Evolutionary conservation across 2,329 filamentous ascomycete species (phyloP), one percentile per base, ranked within the genome.

Genomic region (Ophiosphaerella narmari): DNA sequence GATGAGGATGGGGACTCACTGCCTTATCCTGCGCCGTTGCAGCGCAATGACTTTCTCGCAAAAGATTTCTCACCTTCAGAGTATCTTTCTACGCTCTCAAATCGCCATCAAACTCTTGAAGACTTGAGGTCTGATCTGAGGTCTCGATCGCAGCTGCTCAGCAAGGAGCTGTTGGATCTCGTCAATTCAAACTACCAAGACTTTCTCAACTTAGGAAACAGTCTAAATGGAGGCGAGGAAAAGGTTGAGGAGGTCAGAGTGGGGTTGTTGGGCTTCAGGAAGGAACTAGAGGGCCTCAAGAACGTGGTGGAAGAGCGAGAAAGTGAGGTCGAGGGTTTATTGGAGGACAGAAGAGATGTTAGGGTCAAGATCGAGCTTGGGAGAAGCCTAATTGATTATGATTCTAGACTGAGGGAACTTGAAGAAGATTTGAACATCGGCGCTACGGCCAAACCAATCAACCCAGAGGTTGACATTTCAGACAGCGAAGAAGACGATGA

Each of bases 101-200:
- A 94, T 68, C 88, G 94, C 1, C 94, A 99, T 73, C 94, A 99
- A 73, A 97, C 93, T 0, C 89, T 99, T 40, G 92, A 96, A 70
- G 94, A 99, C 72, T 80, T 99, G 29, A 90, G 93, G 32, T 78
- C 87, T 5, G 95, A 99, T 67, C 80, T 99, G 13, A 87, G 92
- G 38, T 85, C 91, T 50, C 83, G 95, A 44, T 90, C 87, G 60
- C 84, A 89, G 61, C 82, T 87, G 16, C 86, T 99, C 54, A 89
- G 87, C 65, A 85, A 88, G 55, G 94, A 99, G 76, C 81, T 99
- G 2, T 81, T 99, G 14, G 93, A 97, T 75, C 84, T 99, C 7
- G 94, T 99, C 59, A 99, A 99, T 69, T 84, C 88, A 43, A 96
- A 99, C 74, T 97, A 99, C 71, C 88, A 91, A 40, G 89, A 93